Evolutionary conservation across 495 filamentous ascomycete genomes (phyloP).

Genomic region (Lophiostoma macrostomum): DNA sequence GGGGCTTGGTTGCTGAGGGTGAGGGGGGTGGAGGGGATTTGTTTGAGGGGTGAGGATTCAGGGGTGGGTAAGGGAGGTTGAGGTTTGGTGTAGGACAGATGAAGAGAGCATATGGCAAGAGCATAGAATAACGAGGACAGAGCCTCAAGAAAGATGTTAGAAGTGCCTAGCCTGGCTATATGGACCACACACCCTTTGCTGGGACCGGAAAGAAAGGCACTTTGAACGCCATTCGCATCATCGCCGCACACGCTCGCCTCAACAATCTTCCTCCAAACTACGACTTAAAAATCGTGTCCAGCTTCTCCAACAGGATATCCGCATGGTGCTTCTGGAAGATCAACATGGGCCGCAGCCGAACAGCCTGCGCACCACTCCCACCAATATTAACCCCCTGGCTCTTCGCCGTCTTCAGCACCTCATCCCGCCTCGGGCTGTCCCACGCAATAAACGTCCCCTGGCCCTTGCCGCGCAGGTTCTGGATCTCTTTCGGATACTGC

Average conservation of each 20-base stretch:
- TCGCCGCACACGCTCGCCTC: no score
- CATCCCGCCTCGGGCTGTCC: conserved; percentile 82
- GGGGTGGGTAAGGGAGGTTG: not conserved
- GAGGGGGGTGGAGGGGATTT: conserved; percentile 36
- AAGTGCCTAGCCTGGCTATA: no score
- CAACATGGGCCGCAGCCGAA: conserved; percentile 90
- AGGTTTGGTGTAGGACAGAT: not conserved
- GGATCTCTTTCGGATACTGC: conserved; percentile 78
- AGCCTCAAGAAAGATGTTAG: no score
- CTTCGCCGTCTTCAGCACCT: conserved; percentile 80
- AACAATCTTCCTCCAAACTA: conserved; percentile 32
- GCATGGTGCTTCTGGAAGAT: conserved; percentile 93
- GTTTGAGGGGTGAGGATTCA: conserved; percentile 10
- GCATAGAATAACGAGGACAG: no score
- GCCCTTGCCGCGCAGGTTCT: conserved; percentile 88
- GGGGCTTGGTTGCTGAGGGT: conserved; percentile 45
- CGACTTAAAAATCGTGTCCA: conserved; percentile 74
- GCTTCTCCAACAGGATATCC: conserved; percentile 61
- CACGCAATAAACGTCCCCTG: conserved; percentile 97
- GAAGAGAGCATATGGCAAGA: no score
- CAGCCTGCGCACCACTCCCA: conserved; percentile 74
- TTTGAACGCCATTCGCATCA: no score
- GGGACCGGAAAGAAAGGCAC: no score
- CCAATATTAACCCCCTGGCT: conserved; percentile 87
- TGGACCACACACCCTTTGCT: no score